These are phyloP conservation scores for Sclerotinia minor DNA, from an alignment of 2,329 filamentous ascomycete species.

Conservation along the genomic window DNA sequence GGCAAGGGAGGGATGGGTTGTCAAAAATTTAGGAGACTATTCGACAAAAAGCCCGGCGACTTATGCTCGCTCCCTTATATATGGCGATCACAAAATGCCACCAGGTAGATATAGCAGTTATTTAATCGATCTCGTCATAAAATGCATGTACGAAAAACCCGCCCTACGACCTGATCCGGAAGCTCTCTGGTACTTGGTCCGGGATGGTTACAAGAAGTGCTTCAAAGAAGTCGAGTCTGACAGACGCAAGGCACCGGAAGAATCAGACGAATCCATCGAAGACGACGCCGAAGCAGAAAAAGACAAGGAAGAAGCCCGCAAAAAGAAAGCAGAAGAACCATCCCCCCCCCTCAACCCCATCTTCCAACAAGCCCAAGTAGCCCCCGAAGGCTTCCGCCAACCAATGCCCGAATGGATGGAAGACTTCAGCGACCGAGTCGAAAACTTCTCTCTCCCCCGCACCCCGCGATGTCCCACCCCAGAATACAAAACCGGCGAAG, in stretches of 20 bases:
- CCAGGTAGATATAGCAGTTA: not conserved
- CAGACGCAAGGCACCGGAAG: not conserved
- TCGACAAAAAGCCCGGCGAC: rapidly evolving
- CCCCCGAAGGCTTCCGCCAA: too few species aligned
- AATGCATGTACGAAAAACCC: constrained; percentile 4
- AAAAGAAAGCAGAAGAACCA: too few species aligned
- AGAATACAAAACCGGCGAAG: rapidly evolving
- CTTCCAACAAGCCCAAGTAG: not conserved
- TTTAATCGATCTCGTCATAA: not conserved
- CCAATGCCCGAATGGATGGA: not conserved
- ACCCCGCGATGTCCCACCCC: not conserved
- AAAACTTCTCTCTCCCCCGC: rapidly evolving
- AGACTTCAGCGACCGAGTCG: not conserved
- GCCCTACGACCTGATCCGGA: too few species aligned
- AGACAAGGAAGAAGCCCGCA: too few species aligned
- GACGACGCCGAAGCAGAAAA: too few species aligned
- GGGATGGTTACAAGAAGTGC: not conserved
- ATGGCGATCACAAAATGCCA: not conserved
- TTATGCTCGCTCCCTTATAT: not conserved
- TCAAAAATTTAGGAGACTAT: not conserved
- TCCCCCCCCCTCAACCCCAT: not conserved
- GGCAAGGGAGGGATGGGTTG: not conserved
- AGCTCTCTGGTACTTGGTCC: not conserved
- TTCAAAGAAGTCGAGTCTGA: too few species aligned
- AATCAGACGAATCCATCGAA: too few species aligned